Evolutionary conservation across 2,329 filamentous ascomycete genomes (phyloP).

Genomic region (Ophiostoma ulmi): DNA sequence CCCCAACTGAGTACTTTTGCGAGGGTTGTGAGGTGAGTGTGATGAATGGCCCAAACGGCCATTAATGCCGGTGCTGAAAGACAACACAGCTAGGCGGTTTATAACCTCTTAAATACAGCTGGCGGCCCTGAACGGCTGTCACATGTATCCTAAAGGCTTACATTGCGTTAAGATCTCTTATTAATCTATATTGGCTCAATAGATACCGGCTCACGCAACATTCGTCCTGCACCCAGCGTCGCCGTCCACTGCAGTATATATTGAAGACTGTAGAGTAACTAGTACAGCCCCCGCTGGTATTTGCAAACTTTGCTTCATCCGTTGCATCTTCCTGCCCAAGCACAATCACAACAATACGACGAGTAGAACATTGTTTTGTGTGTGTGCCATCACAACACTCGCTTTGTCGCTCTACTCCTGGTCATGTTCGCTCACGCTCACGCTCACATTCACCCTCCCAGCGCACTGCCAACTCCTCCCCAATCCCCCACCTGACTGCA

Average conservation of each 20-base stretch:
- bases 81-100: not conserved
- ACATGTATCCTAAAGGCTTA: not conserved
- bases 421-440: not conserved
- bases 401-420: not conserved
- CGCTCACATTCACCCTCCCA: slow-evolving; percentile 2
- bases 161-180: not conserved
- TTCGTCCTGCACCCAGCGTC: not conserved
- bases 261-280: not conserved
- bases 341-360: not conserved
- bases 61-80: slow-evolving; percentile 4
- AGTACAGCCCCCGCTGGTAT: too few species aligned
- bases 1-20: not conserved
- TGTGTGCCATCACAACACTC: not conserved
- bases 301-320: slow-evolving; percentile 7
- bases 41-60: not conserved
- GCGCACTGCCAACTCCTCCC: slow-evolving; percentile 6
- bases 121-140: not conserved
- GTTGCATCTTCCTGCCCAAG: not conserved
- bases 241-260: not conserved
- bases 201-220: not conserved
- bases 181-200: not conserved
- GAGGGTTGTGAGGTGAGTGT: not conserved
- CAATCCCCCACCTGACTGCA: slow-evolving; percentile 19
- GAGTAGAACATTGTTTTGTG: not conserved
- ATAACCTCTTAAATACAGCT: not conserved